Percentiles rank a stretch among this genome's conserved stretches.
Evolutionary conservation across 2,329 filamentous ascomycete species (phyloP).

Genomic region (Colletotrichum liriopes): DNA sequence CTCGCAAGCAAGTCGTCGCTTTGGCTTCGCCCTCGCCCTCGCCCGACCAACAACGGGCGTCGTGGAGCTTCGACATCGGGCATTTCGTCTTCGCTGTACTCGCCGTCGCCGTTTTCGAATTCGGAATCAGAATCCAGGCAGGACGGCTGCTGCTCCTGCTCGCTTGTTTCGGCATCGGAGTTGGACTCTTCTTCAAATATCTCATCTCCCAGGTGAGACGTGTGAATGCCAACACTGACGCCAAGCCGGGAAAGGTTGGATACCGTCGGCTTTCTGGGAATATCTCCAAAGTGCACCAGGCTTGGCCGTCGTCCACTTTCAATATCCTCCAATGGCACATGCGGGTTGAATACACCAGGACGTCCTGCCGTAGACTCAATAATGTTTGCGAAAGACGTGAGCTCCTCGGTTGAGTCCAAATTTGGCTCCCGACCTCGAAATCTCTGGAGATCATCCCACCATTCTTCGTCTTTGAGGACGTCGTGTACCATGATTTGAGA

Average conservation of each 20-base stretch:
- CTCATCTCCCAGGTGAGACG: conserved; percentile 77
- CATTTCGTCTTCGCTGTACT: conserved; percentile 48
- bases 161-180: conserved; percentile 56
- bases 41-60: conserved; percentile 42
- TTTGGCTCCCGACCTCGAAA: conserved; percentile 60
- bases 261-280: conserved; percentile 74
- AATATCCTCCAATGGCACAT: conserved; percentile 49
- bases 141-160: conserved; percentile 53
- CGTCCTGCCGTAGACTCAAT: conserved; percentile 60
- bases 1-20: conserved; percentile 39
- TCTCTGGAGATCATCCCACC: conserved; percentile 84
- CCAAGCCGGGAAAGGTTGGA: conserved; percentile 69
- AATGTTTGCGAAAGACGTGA: conserved; percentile 60
- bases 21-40: conserved; percentile 37
- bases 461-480: conserved; percentile 79
- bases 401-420: conserved; percentile 60
- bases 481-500: conserved; percentile 75
- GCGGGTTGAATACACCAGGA: conserved; percentile 61
- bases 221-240: conserved; percentile 81
- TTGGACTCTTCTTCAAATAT: conserved; percentile 64
- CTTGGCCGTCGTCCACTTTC: conserved; percentile 59
- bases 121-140: conserved; percentile 53
- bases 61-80: conserved; percentile 42
- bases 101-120: conserved; percentile 52
- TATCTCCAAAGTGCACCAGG: conserved; percentile 72